phyloP scores from a whole-genome alignment of 495 filamentous ascomycete species.

The Evernia prunastri region DNA sequence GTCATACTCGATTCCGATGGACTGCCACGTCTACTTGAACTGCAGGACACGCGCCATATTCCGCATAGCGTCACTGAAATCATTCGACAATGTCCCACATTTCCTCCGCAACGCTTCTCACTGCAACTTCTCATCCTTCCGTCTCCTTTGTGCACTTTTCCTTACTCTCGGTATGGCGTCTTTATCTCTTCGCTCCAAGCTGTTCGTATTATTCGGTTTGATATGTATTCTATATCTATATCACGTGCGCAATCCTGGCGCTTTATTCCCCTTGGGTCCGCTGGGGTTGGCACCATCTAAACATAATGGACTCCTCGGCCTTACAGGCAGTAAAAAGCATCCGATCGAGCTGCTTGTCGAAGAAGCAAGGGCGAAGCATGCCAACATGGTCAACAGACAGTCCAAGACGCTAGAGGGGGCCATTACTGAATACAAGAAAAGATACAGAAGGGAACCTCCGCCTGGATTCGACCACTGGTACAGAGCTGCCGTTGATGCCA shows the following conservation, averaged over 20 bases:
- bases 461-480: background rate
- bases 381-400: background rate
- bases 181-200: background rate
- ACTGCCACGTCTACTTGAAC: no score
- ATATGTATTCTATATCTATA: background rate
- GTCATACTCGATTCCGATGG: no score
- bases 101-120: no score
- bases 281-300: background rate
- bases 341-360: background rate
- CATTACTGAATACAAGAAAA: background rate
- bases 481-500: background rate
- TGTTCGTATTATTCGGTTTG: background rate
- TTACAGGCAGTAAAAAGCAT: background rate
- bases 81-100: no score
- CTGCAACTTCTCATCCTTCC: background rate
- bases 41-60: no score
- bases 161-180: background rate
- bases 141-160: background rate
- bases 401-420: background rate
- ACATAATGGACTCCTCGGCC: background rate
- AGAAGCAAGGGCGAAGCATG: background rate
- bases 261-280: background rate
- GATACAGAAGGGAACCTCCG: constrained; percentile 1
- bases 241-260: background rate
- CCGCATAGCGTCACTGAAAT: no score